Evolutionary conservation across 2,329 filamentous ascomycete genomes (phyloP), one percentile per base, ranked within the genome.

Genomic region (Sporothrix brunneoviolacea): DNA sequence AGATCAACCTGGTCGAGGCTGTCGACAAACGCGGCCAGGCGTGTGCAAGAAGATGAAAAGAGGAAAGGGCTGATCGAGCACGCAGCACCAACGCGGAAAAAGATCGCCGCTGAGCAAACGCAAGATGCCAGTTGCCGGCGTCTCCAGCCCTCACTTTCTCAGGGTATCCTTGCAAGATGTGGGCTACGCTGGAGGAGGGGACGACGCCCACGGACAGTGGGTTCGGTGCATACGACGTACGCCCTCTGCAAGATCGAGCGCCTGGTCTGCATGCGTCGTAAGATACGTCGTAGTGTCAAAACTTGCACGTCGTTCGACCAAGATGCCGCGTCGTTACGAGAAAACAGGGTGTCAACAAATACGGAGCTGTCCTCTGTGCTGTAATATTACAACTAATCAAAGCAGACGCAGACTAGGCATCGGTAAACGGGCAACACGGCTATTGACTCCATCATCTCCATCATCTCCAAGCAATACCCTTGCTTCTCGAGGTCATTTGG

Each of bases 371-470:
- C n/a, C n/a, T n/a, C n/a, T n/a, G n/a, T n/a, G n/a, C n/a, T n/a
- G n/a, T n/a, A n/a, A n/a, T n/a, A 39, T 39, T 39, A 21, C 16
- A 28, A 15, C 16, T n/a, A 42, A 42, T 42, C 40, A 41, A 42
- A 42, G 27, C 40, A 42, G 24, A 30, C 27, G 16, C 40, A 16
- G 41, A n/a, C 41, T 18, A 41, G 39, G 24, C 10, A 24, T 8
- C 37, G 21, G 21, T 22, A 19, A 15, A 28, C 28, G 24, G 39
- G 39, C 39, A 42, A 30, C 39, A 42, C 24, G 39, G 39, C 18
- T 30, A 42, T 28, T 16, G n/a, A n/a, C n/a, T n/a, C n/a, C n/a
- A n/a, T n/a, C n/a, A n/a, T n/a, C n/a, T n/a, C n/a, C n/a, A n/a
- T 37, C 10, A 37, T 37, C 19, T 37, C n/a, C n/a, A n/a, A n/a